These are phyloP conservation scores for Ustilago tritici DNA, from an alignment of 1,284 basidiomycete species.

Conservation along the genomic window DNA sequence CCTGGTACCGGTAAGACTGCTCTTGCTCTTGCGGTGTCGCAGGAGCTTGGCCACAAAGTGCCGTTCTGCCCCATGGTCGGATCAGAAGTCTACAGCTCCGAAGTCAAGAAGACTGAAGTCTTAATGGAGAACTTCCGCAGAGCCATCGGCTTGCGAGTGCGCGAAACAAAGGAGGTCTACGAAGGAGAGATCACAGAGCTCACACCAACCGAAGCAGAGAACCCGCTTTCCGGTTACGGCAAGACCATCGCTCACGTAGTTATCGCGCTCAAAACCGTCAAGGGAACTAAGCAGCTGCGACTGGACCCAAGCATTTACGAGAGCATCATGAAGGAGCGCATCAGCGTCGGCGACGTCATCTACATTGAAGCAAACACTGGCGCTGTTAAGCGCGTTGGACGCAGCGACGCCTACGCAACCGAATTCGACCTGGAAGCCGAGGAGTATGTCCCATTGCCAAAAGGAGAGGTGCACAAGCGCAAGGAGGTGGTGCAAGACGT, in stretches of 20 bases:
- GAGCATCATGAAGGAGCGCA: conserved; percentile 96
- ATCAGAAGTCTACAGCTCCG: conserved; percentile 93
- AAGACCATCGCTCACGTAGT: conserved; percentile 98
- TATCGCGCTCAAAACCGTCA: conserved; percentile 95
- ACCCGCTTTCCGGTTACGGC: conserved; percentile 81
- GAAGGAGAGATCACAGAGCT: conserved; percentile 98
- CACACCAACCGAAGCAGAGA: conserved; percentile 80
- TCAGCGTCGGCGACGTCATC: conserved; percentile 95
- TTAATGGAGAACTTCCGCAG: conserved; percentile 94
- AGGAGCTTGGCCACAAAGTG: conserved; percentile 92
- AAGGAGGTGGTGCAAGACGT: conserved; percentile 98
- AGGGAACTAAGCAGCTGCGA: conserved; percentile 96
- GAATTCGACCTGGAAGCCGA: conserved; percentile 98
- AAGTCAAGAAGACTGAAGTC: conserved; percentile 99
- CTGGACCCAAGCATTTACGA: conserved; percentile 97
- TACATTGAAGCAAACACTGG: conserved; percentile 95
- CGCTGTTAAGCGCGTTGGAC: conserved; percentile 96
- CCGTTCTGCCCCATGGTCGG: conserved; percentile 99
- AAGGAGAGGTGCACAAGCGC: conserved; percentile 96
- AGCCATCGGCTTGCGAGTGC: conserved; percentile 80
- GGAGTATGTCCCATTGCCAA: conserved; percentile 96
- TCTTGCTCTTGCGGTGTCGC: conserved; percentile 89
- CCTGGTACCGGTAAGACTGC: conserved; percentile 97
- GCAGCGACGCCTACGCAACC: conserved; percentile 98
- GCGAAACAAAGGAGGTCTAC: conserved; percentile 96